These are phyloP conservation scores for Vitis hybrid DNA, from an alignment of 177 flowering plant genomes.

Conservation along the genomic window DNA sequence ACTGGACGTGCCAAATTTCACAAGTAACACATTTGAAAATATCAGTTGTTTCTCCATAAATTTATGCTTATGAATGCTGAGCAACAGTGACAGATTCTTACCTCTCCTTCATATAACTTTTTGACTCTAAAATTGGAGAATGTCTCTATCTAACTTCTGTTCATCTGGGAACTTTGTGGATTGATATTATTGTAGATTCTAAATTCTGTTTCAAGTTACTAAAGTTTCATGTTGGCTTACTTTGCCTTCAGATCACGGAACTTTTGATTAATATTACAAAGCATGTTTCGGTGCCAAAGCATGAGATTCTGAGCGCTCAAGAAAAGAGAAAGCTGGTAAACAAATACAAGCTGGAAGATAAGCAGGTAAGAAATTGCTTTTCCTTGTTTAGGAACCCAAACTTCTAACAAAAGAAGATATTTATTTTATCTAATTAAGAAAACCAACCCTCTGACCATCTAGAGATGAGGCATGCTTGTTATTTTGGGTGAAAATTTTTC, in stretches of 20 bases:
- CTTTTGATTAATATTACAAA: constrained; percentile 30
- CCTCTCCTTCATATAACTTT: background rate
- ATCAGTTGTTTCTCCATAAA: background rate
- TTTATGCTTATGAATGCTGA: background rate
- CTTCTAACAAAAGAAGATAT: too few species aligned
- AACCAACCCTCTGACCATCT: too few species aligned
- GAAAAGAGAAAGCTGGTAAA: constrained; percentile 23
- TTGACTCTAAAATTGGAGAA: background rate
- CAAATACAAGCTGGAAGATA: constrained; percentile 17
- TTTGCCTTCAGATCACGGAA: constrained; percentile 27
- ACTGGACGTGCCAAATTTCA: too few species aligned
- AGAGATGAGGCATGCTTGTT: too few species aligned
- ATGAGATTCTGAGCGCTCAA: constrained; percentile 17
- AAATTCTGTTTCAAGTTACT: background rate
- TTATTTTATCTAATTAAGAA: too few species aligned
- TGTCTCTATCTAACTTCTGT: background rate
- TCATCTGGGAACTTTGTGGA: background rate
- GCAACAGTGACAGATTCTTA: background rate
- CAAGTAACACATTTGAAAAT: background rate
- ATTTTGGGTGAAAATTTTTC: too few species aligned
- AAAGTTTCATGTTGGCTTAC: background rate
- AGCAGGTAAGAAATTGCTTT: constrained; percentile 14
- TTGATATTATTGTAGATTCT: background rate
- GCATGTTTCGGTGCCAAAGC: constrained; percentile 26
- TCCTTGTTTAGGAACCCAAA: too few species aligned